Evolutionary conservation across 169 alveolate species (phyloP), one percentile per base, ranked within the genome.

Genomic region (Cryptosporidium baileyi): DNA sequence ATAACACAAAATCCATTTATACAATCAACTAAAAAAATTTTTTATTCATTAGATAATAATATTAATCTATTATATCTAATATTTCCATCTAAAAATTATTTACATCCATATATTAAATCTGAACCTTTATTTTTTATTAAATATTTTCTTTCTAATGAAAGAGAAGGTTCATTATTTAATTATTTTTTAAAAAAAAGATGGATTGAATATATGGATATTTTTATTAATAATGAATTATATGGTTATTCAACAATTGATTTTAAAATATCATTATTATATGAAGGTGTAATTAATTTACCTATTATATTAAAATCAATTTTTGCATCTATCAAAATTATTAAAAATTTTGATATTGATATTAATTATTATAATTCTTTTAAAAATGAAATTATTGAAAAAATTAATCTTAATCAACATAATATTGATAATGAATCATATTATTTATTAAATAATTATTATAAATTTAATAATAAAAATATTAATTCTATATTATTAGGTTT

Each of bases 91-190:
- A 45, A 28, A 15, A 51, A 65, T 19, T 65, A 47, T 22, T 2
- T 51, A 15, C 15, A 28, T 22, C 81, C 81, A 7, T 65, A 45
- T 22, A 15, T 30, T 41, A 65, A 65, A 36, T 45, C 49, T 3
- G 81, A 47, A 19, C 81, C 81, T 9, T 0, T 51, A 13, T 65
- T 65, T 51, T 65, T 65, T 19, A 43, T 65, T 7, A 17, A 15
- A 3, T 3, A 2, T 1, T 34, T 17, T 36, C 22, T 61, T n/a
- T 61, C 41, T 4, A 54, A 8, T 1, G 19, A 61, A 22, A 40
- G 38, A 36, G 54, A 61, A 6, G 26, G 40, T 5, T 44, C 81
- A 4, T 17, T 65, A 15, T 26, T 47, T 38, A 65, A 44, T 11
- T 44, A 15, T 28, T 38, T 65, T 11, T 32, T 9, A 3, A 38